phyloP scores from a whole-genome alignment of 108 stramenopile species.

The Nitzschia inconspicua region DNA sequence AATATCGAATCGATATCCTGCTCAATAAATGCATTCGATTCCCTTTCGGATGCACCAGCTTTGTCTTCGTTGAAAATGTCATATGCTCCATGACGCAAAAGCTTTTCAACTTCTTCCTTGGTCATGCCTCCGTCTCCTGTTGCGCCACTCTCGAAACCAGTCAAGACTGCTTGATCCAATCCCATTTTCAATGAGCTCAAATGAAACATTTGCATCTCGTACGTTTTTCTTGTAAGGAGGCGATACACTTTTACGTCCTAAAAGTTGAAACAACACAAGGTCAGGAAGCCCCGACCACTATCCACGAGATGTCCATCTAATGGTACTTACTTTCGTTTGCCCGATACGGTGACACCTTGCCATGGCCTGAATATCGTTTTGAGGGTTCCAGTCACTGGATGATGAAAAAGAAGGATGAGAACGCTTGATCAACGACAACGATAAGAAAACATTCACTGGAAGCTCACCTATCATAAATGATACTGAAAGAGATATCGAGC shows the following conservation, averaged over 20 bases:
- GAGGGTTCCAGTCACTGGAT: conserved; percentile 57
- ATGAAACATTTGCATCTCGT: conserved; percentile 99
- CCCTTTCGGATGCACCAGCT: conserved; percentile 69
- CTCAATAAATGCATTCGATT: conserved; percentile 74
- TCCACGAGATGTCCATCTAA: neutral
- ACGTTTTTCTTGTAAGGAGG: conserved; percentile 93
- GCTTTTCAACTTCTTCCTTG: conserved; percentile 77
- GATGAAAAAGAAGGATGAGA: neutral
- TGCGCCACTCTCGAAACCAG: conserved; percentile 71
- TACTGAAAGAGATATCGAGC: neutral
- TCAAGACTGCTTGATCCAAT: conserved; percentile 96
- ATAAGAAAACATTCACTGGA: neutral
- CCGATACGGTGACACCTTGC: conserved; percentile 99
- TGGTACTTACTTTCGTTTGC: conserved; percentile 89
- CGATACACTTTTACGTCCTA: conserved; percentile 80
- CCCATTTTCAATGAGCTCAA: conserved; percentile 96
- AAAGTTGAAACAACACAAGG: no score
- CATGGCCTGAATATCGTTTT: conserved; percentile 96
- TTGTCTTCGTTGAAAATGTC: conserved; percentile 88
- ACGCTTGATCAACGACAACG: neutral
- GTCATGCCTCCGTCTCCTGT: conserved; percentile 68
- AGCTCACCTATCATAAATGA: neutral
- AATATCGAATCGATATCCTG: conserved; percentile 90
- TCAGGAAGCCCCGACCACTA: neutral
- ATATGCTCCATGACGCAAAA: conserved; percentile 87